Percentiles rank a stretch among this genome's conserved stretches.
phyloP scores from a whole-genome alignment of 2,329 filamentous ascomycete species.

The Allantophomopsis lycopodina region DNA sequence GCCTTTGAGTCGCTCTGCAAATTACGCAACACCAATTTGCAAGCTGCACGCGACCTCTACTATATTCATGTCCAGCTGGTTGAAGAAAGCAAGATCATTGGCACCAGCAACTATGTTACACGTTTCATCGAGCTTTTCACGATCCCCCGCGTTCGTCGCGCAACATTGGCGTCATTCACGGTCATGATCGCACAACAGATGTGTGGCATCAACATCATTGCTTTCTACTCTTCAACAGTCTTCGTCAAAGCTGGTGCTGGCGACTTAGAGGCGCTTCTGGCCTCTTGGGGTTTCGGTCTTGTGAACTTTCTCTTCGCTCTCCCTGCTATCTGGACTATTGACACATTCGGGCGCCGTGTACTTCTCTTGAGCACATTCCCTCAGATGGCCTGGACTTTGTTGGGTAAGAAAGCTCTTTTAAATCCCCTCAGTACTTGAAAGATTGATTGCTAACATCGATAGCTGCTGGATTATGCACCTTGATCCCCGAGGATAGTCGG shows the following conservation, averaged over 20 bases:
- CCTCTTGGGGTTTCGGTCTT: conserved; percentile 48
- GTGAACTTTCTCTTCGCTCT: conserved; percentile 53
- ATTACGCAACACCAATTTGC: conserved; percentile 1
- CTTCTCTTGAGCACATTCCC: conserved; percentile 51
- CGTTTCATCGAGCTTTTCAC: conserved; percentile 54
- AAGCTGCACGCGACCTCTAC: conserved; percentile 1
- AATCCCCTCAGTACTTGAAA: too few species aligned
- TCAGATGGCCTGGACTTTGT: conserved; percentile 48
- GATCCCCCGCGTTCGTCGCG: conserved; percentile 52
- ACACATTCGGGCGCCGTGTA: conserved; percentile 46
- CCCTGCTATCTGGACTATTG: conserved; percentile 50
- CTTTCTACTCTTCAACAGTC: conserved; percentile 32
- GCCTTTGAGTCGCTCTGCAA: not conserved
- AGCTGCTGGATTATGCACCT: conserved; percentile 28
- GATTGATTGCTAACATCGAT: too few species aligned
- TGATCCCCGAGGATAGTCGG: conserved; percentile 13
- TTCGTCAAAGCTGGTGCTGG: conserved; percentile 28
- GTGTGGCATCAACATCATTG: conserved; percentile 28
- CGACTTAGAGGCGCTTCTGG: conserved; percentile 35
- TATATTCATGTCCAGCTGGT: not conserved
- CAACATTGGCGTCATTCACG: conserved; percentile 59
- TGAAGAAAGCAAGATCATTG: conserved; percentile 21
- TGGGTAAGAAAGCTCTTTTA: conserved; percentile 17
- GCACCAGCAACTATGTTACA: conserved; percentile 38
- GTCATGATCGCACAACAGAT: conserved; percentile 45